phyloP scores from a whole-genome alignment of 495 filamentous ascomycete species.

The Xylaria bambusicola region DNA sequence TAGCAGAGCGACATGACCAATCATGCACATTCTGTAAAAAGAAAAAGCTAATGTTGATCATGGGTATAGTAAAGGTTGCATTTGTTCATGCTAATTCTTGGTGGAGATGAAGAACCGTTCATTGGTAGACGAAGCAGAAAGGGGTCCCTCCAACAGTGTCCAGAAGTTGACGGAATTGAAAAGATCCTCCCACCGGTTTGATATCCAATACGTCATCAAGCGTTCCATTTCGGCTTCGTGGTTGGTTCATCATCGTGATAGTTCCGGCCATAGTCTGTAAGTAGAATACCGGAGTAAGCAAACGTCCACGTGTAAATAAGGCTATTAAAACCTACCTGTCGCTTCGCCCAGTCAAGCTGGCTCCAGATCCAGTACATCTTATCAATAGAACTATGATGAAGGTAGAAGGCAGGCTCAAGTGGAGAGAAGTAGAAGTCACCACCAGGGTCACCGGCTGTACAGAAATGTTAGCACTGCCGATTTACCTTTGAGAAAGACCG shows the following conservation, averaged over 20 bases:
- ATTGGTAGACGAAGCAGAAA: constrained; percentile 43
- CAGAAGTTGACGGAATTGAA: constrained; percentile 24
- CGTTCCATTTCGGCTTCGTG: constrained; percentile 35
- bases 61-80: too few species aligned
- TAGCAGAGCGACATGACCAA: too few species aligned
- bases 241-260: constrained; percentile 42
- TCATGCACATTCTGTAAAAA: too few species aligned
- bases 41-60: too few species aligned
- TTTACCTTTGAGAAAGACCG: too few species aligned
- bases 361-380: constrained; percentile 75
- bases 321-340: constrained; percentile 32
- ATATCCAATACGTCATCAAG: constrained; percentile 36
- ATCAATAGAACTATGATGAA: constrained; percentile 72
- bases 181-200: constrained; percentile 24
- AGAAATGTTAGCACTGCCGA: background rate
- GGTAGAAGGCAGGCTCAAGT: constrained; percentile 69
- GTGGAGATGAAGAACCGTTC: background rate
- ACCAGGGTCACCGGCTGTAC: constrained; percentile 38
- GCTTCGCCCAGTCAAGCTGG: constrained; percentile 40
- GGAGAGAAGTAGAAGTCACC: constrained; percentile 62
- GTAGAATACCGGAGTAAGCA: background rate
- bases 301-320: background rate
- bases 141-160: constrained; percentile 35
- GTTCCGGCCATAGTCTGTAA: constrained; percentile 43
- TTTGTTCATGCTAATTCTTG: too few species aligned